phyloP scores from a whole-genome alignment of 305 asterid genomes.

The Fraxinus floribunda region DNA sequence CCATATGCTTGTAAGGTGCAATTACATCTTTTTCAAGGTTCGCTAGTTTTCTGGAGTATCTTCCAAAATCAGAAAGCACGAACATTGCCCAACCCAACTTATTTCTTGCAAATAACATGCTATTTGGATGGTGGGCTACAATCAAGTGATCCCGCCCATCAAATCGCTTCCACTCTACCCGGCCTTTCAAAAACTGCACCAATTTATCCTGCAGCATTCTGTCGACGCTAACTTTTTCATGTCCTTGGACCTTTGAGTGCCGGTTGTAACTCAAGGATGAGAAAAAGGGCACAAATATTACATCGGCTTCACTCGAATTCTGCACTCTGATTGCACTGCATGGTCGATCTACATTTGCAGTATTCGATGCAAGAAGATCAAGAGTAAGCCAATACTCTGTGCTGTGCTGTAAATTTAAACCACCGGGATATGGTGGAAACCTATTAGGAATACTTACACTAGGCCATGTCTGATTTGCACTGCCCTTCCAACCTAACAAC shows the following conservation, averaged over 20 bases:
- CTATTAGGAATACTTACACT: constrained; percentile 27
- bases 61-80: constrained; percentile 83
- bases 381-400: constrained; percentile 84
- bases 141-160: constrained; percentile 76
- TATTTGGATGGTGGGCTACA: constrained; percentile 87
- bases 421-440: constrained; percentile 81
- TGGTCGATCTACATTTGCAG: constrained; percentile 44
- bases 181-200: constrained; percentile 49
- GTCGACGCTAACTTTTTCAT: constrained; percentile 40
- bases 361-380: constrained; percentile 68
- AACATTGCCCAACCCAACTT: constrained; percentile 63
- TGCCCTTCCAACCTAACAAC: constrained; percentile 59
- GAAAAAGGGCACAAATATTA: constrained; percentile 74
- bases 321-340: constrained; percentile 62
- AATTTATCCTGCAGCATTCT: constrained; percentile 56
- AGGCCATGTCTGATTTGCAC: constrained; percentile 65
- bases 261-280: constrained; percentile 85
- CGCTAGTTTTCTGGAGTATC: constrained; percentile 63
- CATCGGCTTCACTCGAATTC: constrained; percentile 56
- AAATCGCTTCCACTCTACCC: constrained; percentile 59
- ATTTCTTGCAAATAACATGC: constrained; percentile 67
- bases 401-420: constrained; percentile 76
- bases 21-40: constrained; percentile 75
- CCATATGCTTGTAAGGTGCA: constrained; percentile 93
- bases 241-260: constrained; percentile 47